A percentile compares a stretch with the other conserved stretches of the same genome.
Conservation (phyloP, 352 stramenopile species). For the Phytophthora constricta region DNA sequence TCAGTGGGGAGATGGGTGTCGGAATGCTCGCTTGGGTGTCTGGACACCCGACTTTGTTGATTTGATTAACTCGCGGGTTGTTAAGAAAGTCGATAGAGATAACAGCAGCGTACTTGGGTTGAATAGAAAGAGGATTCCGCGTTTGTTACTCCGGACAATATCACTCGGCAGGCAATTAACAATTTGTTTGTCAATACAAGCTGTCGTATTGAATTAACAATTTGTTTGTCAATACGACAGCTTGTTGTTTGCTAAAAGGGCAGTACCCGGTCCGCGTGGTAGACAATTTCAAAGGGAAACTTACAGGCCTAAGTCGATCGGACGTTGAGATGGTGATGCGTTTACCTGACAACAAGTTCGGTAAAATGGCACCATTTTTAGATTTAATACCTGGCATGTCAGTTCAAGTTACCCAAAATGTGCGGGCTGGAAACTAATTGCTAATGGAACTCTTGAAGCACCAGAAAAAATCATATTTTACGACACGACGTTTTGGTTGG, state of each 20-base stretch:
- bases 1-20: conserved; percentile 32
- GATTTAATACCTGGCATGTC: conserved; percentile 13
- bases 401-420: conserved; percentile 18
- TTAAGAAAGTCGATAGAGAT: background rate
- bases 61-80: conserved; percentile 25
- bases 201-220: no score
- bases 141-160: conserved; percentile 10
- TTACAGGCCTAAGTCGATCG: background rate
- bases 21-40: conserved; percentile 17
- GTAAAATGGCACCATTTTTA: conserved; percentile 6
- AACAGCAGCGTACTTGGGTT: background rate
- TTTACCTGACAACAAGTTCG: conserved; percentile 2
- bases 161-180: conserved; percentile 1
- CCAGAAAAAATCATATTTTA: conserved; percentile 11
- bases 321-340: background rate
- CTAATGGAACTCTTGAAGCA: conserved; percentile 4
- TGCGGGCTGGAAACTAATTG: conserved; percentile 7
- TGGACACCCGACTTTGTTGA: conserved; percentile 29
- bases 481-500: conserved; percentile 5
- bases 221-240: conserved; percentile 1
- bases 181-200: no score
- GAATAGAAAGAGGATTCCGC: background rate
- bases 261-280: conserved; percentile 8
- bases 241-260: background rate
- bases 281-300: conserved; percentile 9